Percentiles rank a stretch among this genome's conserved stretches.
phyloP scores from a whole-genome alignment of 2,329 filamentous ascomycete genomes.

The Microascus cirrosus region DNA sequence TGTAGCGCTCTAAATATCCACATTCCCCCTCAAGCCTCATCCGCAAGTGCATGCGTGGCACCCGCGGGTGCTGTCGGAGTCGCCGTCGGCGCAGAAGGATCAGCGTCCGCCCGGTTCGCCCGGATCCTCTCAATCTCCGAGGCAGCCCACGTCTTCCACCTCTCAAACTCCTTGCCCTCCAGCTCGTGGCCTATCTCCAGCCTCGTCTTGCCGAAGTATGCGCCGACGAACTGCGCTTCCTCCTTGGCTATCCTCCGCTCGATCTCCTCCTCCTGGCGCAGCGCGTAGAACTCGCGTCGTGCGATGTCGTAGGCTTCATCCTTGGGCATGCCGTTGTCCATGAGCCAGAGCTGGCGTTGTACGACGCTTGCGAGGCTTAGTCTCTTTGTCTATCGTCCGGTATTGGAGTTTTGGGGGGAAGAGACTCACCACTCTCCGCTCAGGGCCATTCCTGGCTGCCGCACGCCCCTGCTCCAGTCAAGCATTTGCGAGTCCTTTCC shows the following conservation, averaged over 20 bases:
- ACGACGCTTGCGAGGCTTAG: constrained; percentile 55
- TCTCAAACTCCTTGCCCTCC: constrained; percentile 69
- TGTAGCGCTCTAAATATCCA: not conserved
- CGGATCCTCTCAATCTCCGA: constrained; percentile 31
- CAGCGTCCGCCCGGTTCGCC: constrained; percentile 23
- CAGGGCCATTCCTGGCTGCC: constrained; percentile 64
- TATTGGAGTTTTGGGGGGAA: not conserved
- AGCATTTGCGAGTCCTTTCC: constrained; percentile 67
- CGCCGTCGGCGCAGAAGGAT: constrained; percentile 11
- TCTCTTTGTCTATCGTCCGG: not conserved
- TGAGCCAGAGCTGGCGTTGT: constrained; percentile 81
- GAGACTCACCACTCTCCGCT: constrained; percentile 71
- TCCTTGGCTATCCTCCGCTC: constrained; percentile 74
- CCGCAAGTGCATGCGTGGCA: not conserved
- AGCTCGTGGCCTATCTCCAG: constrained; percentile 70
- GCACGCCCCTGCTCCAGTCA: constrained; percentile 68
- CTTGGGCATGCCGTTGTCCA: constrained; percentile 51
- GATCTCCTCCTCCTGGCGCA: constrained; percentile 74
- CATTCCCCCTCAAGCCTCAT: not conserved
- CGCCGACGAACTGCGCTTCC: constrained; percentile 76
- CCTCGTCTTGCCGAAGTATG: constrained; percentile 72
- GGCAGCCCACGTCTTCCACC: constrained; percentile 73
- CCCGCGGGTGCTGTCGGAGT: constrained; percentile 10
- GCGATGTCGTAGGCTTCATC: constrained; percentile 73
- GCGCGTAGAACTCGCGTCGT: constrained; percentile 79